Evolutionary conservation across 2,329 filamentous ascomycete genomes (phyloP).

Genomic region (Ophiocordyceps camponoti-saundersi): DNA sequence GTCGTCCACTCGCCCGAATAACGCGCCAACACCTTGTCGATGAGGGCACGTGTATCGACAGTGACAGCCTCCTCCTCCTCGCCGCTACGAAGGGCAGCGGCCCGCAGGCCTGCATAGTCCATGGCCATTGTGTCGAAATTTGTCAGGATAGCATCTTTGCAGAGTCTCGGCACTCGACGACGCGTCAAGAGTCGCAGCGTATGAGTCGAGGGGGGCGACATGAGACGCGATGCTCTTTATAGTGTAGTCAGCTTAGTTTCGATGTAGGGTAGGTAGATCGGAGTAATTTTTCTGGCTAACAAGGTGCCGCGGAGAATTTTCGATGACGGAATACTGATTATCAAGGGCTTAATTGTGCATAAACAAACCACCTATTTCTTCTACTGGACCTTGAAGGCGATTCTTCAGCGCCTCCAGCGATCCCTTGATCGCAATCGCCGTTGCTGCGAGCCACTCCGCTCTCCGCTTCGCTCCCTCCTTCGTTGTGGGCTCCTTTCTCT

Average conservation of each 20-base stretch:
- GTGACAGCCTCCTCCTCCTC: conserved; percentile 95
- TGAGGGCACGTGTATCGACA: conserved; percentile 88
- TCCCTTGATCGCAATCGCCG: conserved; percentile 8
- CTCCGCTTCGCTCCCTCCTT: conserved; percentile 1
- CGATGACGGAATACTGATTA: too few species aligned
- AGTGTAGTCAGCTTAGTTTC: too few species aligned
- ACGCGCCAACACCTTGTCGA: conserved; percentile 91
- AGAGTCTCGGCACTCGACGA: not conserved
- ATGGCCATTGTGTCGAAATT: conserved; percentile 20
- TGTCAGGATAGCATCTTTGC: not conserved
- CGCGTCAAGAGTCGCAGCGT: too few species aligned
- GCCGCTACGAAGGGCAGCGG: conserved; percentile 70
- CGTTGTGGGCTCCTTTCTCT: conserved; percentile 3
- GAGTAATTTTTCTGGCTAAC: too few species aligned
- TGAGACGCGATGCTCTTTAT: too few species aligned
- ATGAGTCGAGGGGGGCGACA: too few species aligned
- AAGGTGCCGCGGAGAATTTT: too few species aligned
- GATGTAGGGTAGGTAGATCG: too few species aligned
- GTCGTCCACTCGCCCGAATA: conserved; percentile 93
- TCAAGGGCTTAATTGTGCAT: too few species aligned
- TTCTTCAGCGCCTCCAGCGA: conserved; percentile 3
- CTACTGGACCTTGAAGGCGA: not conserved
- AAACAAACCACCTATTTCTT: too few species aligned
- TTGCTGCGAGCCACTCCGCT: conserved; percentile 7
- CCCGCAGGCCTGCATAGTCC: conserved; percentile 64